Conservation (phyloP, 2,329 filamentous ascomycete genomes). For the Sclerotinia sclerotiorum region DNA sequence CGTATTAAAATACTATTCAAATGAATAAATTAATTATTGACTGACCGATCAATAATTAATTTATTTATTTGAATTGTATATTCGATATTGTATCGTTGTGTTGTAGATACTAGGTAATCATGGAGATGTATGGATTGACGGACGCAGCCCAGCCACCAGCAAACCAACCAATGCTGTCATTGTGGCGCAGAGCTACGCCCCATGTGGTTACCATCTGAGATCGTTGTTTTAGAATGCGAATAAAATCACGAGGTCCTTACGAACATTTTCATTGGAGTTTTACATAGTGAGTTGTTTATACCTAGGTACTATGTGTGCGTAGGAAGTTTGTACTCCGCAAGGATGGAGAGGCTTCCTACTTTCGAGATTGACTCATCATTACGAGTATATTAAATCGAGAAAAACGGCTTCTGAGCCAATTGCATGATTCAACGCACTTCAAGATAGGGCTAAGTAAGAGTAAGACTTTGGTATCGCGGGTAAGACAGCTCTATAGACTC, state of each 20-base stretch:
- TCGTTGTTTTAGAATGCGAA: conserved; percentile 14
- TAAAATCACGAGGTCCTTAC: neutral
- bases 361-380: neutral
- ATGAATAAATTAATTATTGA: neutral
- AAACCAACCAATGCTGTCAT: conserved; percentile 16
- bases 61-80: conserved; percentile 5
- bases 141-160: conserved; percentile 4
- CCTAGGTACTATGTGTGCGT: neutral
- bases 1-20: neutral
- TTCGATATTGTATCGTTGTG: neutral
- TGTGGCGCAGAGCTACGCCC: conserved; percentile 12
- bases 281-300: neutral
- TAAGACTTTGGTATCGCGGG: neutral
- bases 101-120: neutral
- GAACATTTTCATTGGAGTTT: neutral
- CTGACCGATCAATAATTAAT: neutral
- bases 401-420: neutral
- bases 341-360: neutral
- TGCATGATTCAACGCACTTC: neutral
- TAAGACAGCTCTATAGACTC: conserved; percentile 3
- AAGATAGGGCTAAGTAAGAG: neutral
- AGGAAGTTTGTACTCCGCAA: neutral
- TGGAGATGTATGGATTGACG: neutral
- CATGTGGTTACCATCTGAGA: neutral
- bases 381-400: neutral